Evolutionary conservation across 2,329 filamentous ascomycete species (phyloP), one percentile per base, ranked within the genome.

Genomic region (Cytospora paraplurivora): DNA sequence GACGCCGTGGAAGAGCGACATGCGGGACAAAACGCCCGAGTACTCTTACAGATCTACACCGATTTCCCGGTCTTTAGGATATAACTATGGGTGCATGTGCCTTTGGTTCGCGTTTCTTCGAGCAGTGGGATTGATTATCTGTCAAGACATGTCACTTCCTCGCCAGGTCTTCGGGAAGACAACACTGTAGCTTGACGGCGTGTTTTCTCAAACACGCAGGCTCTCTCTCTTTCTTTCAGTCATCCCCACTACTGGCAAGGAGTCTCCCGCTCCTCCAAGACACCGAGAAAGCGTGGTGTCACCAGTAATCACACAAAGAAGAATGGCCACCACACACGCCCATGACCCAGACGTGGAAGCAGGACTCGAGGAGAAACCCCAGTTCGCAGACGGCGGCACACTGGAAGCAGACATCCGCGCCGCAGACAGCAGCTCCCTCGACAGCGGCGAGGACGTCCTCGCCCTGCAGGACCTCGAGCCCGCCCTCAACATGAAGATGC

Each of bases 401-500:
- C 32, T 55, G 38, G 27, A 27, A 27, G 49, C 51, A 27, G 52
- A 50, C 41, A n/a, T 19, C 11, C 47, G 12, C 38, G 38, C 57
- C 3, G 38, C 38, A 4, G 66, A 66, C 15, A 54, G 33, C 10
- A 19, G 54, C 44, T 64, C 62, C 3, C 34, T 66, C 35, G 34
- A 21, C 35, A 56, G 61, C n/a, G 66, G 61, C 7, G 64, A 69
- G 62, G 82, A 85, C 67, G 69, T 85, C 32, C 72, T 85, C 49
- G 76, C 75, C 6, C 71, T 75, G n/a, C 80, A 84, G 70, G 74
- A 79, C 66, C 73, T 80, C n/a, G 83, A 85, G 67, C 80, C 80
- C 1, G 81, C 81, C 2, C 72, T 86, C 44, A 80, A 81, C 67
- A 76, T 78, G 1, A 85, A 85, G 71, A 85, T 85, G 82, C 78